Evolutionary conservation across 2,329 filamentous ascomycete species (phyloP).

Genomic region (Botrytis squamosa): DNA sequence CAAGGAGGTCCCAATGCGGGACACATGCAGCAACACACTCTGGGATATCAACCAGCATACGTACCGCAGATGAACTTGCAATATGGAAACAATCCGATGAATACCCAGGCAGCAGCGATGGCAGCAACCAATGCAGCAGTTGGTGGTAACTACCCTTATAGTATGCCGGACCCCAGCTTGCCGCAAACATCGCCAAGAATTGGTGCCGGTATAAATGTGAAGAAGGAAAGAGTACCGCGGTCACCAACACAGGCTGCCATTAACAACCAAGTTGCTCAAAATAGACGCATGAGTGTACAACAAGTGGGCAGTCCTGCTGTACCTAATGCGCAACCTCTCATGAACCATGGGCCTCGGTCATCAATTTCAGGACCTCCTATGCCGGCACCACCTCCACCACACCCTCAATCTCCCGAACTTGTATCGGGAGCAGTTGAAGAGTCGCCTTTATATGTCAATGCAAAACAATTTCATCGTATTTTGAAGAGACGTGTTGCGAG

Average conservation of each 20-base stretch:
- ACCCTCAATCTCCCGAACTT: conserved; percentile 77
- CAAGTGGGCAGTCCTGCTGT: conserved; percentile 70
- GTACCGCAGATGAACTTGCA: conserved; percentile 74
- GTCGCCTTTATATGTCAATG: conserved; percentile 94
- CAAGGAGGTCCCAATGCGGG: conserved; percentile 62
- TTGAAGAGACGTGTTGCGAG: conserved; percentile 89
- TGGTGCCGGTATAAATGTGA: conserved; percentile 56
- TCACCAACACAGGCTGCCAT: conserved; percentile 69
- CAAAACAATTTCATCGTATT: conserved; percentile 97
- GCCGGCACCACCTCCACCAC: conserved; percentile 58
- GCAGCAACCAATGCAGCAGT: conserved; percentile 87
- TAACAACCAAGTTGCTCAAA: conserved; percentile 57
- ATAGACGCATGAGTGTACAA: conserved; percentile 66
- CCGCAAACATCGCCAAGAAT: conserved; percentile 75
- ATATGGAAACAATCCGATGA: conserved; percentile 75
- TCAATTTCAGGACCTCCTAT: conserved; percentile 60
- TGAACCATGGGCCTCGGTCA: conserved; percentile 62
- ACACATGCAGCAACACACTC: conserved; percentile 62
- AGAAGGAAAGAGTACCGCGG: conserved; percentile 72
- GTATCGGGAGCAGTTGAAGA: conserved; percentile 74
- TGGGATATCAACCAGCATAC: conserved; percentile 79
- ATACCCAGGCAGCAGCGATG: conserved; percentile 80
- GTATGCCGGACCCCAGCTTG: conserved; percentile 67
- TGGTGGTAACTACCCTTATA: conserved; percentile 73
- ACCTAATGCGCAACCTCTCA: conserved; percentile 70